Evolutionary conservation across 306 rosid genomes (phyloP).

Genomic region (Cucurbita maxima): DNA sequence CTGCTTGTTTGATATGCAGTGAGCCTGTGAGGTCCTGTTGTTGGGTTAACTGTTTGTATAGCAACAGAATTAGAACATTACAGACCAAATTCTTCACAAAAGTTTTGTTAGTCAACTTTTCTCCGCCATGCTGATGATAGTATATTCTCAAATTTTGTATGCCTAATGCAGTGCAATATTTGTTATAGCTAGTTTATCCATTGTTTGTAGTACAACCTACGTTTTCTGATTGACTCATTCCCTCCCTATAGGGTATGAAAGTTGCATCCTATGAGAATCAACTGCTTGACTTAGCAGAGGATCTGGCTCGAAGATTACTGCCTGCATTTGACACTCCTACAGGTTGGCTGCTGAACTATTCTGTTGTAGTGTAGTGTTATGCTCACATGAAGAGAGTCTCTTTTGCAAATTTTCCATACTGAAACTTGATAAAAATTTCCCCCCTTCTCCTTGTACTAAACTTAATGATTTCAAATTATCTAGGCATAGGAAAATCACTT

Average conservation of each 20-base stretch:
- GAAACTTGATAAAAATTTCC: neutral
- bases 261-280: conserved; percentile 66
- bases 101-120: neutral
- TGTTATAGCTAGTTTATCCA: neutral
- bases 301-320: conserved; percentile 74
- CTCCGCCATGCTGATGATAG: neutral
- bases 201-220: neutral
- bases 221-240: neutral
- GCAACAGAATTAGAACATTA: neutral
- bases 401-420: neutral
- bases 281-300: conserved; percentile 76
- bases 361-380: neutral
- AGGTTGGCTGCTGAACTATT: conserved; percentile 31
- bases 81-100: neutral
- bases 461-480: neutral
- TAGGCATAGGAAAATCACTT: too few species aligned
- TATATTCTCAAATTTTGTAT: neutral
- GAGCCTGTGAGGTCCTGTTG: neutral
- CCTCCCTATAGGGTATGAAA: conserved; percentile 63
- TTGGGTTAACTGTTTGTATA: neutral
- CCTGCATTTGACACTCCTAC: conserved; percentile 98
- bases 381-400: neutral
- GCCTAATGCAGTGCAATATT: neutral
- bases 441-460: neutral
- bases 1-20: neutral